phyloP scores from a whole-genome alignment of 2,329 filamentous ascomycete genomes.

The Apiospora sp. region DNA sequence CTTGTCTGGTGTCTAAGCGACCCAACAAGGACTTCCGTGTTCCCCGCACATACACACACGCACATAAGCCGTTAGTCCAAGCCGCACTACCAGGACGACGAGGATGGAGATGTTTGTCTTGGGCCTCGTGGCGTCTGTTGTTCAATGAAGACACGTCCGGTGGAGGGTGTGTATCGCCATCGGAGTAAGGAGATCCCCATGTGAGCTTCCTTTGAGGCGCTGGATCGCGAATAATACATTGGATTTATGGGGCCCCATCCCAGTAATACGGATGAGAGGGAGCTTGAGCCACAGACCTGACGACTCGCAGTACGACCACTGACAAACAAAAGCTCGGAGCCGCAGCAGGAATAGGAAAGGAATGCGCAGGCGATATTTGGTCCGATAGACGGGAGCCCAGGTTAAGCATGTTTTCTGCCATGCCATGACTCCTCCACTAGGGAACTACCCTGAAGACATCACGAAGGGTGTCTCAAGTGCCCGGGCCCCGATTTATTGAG shows the following conservation, averaged over 20 bases:
- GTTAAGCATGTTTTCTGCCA: constrained; percentile 2
- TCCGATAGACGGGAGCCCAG: neutral
- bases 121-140: neutral
- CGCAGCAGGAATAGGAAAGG: neutral
- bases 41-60: constrained; percentile 15
- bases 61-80: neutral
- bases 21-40: neutral
- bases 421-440: neutral
- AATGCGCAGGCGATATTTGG: neutral
- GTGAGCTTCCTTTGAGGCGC: constrained; percentile 4
- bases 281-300: constrained; percentile 17
- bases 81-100: neutral
- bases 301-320: neutral
- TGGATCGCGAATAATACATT: neutral
- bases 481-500: constrained; percentile 7
- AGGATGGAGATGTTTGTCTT: neutral
- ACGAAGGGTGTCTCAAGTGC: constrained; percentile 10
- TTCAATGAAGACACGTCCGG: neutral
- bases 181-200: neutral
- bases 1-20: constrained; percentile 2
- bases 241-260: neutral
- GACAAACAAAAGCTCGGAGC: neutral
- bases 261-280: constrained; percentile 18
- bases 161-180: neutral
- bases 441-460: constrained; percentile 9